A percentile compares a stretch with the other conserved stretches of the same genome.
These are phyloP conservation scores for Yamadazyma endophytica DNA, from an alignment of 805 yeast genomes.

Conservation along the genomic window DNA sequence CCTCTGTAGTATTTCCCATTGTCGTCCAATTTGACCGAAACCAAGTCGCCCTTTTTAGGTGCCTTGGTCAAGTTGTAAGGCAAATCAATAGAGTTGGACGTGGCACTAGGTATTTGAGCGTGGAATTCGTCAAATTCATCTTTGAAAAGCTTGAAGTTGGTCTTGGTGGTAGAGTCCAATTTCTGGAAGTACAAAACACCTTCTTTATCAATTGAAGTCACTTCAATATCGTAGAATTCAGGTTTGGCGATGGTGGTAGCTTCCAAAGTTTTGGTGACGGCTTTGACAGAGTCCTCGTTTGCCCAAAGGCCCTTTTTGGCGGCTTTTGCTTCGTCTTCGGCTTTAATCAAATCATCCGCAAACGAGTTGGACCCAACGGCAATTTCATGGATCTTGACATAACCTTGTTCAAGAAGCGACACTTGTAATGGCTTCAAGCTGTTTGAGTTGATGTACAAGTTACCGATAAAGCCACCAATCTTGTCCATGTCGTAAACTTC, in stretches of 20 bases:
- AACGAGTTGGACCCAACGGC: conserved; percentile 58
- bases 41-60: conserved; percentile 54
- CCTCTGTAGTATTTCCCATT: conserved; percentile 60
- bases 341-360: conserved; percentile 50
- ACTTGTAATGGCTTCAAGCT: conserved; percentile 52
- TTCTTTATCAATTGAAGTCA: conserved; percentile 43
- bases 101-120: conserved; percentile 31
- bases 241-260: conserved; percentile 23
- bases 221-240: conserved; percentile 48
- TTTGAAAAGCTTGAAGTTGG: conserved; percentile 41
- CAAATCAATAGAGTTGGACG: conserved; percentile 31
- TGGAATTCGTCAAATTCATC: conserved; percentile 44
- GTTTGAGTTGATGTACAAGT: conserved; percentile 50
- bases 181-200: conserved; percentile 47
- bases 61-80: conserved; percentile 35
- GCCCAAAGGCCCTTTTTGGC: conserved; percentile 66
- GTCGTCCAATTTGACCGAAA: conserved; percentile 50
- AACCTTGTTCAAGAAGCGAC: conserved; percentile 56
- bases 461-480: conserved; percentile 78
- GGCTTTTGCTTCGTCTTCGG: conserved; percentile 58
- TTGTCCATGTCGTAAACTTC: conserved; percentile 69
- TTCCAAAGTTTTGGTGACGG: conserved; percentile 7
- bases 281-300: conserved; percentile 37
- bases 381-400: conserved; percentile 59
- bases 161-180: conserved; percentile 32